Evolutionary conservation across 805 yeast species (phyloP).

Genomic region (Kuraishia hungarica): DNA sequence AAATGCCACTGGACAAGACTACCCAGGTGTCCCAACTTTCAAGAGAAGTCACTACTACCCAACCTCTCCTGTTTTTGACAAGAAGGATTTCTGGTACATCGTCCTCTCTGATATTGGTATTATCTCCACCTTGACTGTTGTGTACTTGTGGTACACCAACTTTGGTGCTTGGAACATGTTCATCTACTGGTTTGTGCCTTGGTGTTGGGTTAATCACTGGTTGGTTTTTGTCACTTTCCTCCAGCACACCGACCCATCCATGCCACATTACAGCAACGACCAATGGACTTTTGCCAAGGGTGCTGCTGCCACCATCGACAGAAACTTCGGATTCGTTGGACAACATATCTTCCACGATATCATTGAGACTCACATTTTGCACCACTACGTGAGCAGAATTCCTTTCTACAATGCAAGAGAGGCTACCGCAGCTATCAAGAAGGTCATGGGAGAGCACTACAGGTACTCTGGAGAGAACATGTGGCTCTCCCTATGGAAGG

Average conservation of each 20-base stretch:
- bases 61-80: conserved; percentile 63
- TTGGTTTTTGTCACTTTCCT: conserved; percentile 77
- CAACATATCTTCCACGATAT: conserved; percentile 77
- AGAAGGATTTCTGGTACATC: conserved; percentile 63
- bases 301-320: conserved; percentile 83
- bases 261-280: conserved; percentile 71
- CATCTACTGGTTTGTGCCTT: conserved; percentile 71
- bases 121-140: conserved; percentile 36
- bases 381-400: conserved; percentile 75
- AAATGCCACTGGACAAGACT: conserved; percentile 72
- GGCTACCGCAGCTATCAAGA: conserved; percentile 69
- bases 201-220: conserved; percentile 83
- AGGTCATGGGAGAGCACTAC: conserved; percentile 82
- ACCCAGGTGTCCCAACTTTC: conserved; percentile 34
- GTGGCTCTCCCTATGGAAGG: conserved; percentile 59
- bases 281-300: conserved; percentile 87
- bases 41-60: conserved; percentile 67
- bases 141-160: conserved; percentile 51
- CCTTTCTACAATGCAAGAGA: conserved; percentile 85
- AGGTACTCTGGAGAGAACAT: conserved; percentile 59
- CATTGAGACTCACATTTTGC: conserved; percentile 85
- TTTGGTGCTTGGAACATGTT: conserved; percentile 57
- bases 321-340: conserved; percentile 78
- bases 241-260: conserved; percentile 72
- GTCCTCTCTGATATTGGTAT: conserved; percentile 70